Evolutionary conservation across 176 grass and related monocot genomes (phyloP), one percentile per base, ranked within the genome.

Genomic region (Pontederia crassipes): DNA sequence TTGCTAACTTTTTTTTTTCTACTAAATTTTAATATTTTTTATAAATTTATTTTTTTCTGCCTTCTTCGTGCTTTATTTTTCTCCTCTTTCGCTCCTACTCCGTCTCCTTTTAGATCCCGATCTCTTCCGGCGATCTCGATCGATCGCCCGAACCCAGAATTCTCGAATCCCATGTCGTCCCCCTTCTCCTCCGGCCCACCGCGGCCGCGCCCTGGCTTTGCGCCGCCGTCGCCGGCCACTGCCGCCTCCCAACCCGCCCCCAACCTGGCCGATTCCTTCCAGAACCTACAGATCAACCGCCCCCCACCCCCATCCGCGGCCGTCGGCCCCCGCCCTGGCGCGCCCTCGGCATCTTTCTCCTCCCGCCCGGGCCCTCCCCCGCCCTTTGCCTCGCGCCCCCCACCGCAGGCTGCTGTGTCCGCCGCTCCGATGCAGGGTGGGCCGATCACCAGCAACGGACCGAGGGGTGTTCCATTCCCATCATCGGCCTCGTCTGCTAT

Each of bases 261-360:
- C 10, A 76, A 63, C 67, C 13, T 72, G 7, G 55, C 73, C 16
- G 72, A 49, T 17, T 50, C 81, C 18, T 62, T 79, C 61, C 69
- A 86, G 45, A 88, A 84, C 48, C 69, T 84, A 10, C 89, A 85
- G 81, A 85, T 88, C 78, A 75, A 71, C 35, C 83, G 59, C 73
- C 55, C 63, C 59, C 80, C 65, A 32, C 55, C 58, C 20, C 35
- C 69, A 55, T 57, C 53, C 52, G 8, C 67, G 20, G 20, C 20
- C n/a, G 18, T 46, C 46, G 53, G 57, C 45, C 52, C 49, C 10
- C 10, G 29, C 64, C 16, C 64, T 28, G 9, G 49, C 20, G 8
- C 66, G 55, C 57, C 64, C 14, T n/a, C 71, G 17, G 11, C 72
- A 51, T 32, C 75, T 56, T 8, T 59, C 11, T 15, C 57, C 16